Evolutionary conservation across 2,329 filamentous ascomycete genomes (phyloP).

Genomic region (Endocalyx cinctus): DNA sequence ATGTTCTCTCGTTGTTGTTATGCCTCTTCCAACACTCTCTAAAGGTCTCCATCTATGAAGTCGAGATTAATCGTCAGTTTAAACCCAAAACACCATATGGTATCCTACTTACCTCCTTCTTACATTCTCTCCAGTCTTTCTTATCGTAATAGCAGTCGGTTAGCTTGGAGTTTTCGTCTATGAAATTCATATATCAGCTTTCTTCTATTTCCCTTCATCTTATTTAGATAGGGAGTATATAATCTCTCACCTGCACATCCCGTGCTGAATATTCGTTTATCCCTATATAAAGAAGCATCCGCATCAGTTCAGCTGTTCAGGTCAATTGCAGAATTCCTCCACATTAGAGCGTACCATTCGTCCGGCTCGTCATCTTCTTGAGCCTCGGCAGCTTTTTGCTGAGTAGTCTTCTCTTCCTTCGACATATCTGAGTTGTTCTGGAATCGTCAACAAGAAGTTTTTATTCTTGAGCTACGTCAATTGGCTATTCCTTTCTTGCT

Average conservation of each 20-base stretch:
- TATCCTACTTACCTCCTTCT: constrained; percentile 66
- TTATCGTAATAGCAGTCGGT: constrained; percentile 95
- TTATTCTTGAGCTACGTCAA: no score
- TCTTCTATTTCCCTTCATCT: no score
- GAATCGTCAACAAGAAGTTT: no score
- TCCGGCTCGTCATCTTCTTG: constrained; percentile 82
- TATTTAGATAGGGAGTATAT: no score
- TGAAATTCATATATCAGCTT: constrained; percentile 1
- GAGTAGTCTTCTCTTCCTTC: constrained; percentile 45
- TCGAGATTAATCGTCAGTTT: constrained; percentile 7
- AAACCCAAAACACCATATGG: constrained; percentile 1
- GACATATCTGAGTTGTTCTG: constrained; percentile 42
- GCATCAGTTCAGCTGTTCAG: constrained; percentile 9
- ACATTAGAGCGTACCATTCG: constrained; percentile 77
- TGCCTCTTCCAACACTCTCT: constrained; percentile 87
- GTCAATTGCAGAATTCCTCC: constrained; percentile 3
- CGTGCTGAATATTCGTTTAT: constrained; percentile 95
- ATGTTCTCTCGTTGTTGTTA: constrained; percentile 79
- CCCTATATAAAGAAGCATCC: no score
- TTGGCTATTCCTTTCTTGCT: no score
- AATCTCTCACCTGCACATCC: constrained; percentile 70
- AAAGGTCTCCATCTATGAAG: constrained; percentile 77
- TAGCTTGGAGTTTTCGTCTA: constrained; percentile 84
- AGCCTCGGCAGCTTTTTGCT: constrained; percentile 34
- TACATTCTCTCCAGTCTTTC: constrained; percentile 91